Base-by-base conservation (phyloP, 495 filamentous ascomycete genomes). In the Cladorrhinum samala region DNA sequence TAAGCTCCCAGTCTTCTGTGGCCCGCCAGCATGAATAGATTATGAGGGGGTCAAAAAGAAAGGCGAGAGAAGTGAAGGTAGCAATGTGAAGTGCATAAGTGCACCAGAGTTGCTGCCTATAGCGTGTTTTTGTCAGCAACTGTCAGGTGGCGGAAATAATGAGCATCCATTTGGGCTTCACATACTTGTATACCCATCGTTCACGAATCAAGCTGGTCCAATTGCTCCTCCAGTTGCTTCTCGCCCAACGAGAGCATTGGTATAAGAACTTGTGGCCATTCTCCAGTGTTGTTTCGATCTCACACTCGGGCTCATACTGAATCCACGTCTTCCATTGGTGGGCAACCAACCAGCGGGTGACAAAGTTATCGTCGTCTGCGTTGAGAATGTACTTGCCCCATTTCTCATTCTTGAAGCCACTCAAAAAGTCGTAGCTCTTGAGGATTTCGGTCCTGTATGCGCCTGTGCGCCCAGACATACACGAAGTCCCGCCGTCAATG, bases 381-480 rank as follows among this genome's bases (percentile, higher is more conserved):
- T 91, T 89, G 56, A 92, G 73, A 43, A 84, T 84, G 61, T 82
- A 86, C 56, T 80, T 79, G 20, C 83, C 79, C 83, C 83, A 88
- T 39, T 77, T 76, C 60, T 91, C 87, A 51, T 83, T 84, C 40
- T 81, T 81, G 67, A 89, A 89, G 25, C 77, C 83, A 21, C 82
- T 73, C 37, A 83, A 81, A 68, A 95, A 95, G 25, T 77, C 76
- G 51, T 83, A 77, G 61, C 85, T 80, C 66, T 88, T 83, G n/a
- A 95, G 75, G 47, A 95, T 92, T 51, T 82, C 75, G 6, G 86
- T 86, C 21, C 85, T 83, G 70, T 93, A 92, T 11, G 88, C 88
- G 21, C 89, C 88, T 11, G 88, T 92, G 27, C 89, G 78, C 41
- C 89, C 89, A 25, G 89, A 95, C 73, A 95, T 84, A 70, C 89